Evolutionary conservation across 1,284 basidiomycete genomes (phyloP), one percentile per base, ranked within the genome.

Genomic region (Tilletia caries): DNA sequence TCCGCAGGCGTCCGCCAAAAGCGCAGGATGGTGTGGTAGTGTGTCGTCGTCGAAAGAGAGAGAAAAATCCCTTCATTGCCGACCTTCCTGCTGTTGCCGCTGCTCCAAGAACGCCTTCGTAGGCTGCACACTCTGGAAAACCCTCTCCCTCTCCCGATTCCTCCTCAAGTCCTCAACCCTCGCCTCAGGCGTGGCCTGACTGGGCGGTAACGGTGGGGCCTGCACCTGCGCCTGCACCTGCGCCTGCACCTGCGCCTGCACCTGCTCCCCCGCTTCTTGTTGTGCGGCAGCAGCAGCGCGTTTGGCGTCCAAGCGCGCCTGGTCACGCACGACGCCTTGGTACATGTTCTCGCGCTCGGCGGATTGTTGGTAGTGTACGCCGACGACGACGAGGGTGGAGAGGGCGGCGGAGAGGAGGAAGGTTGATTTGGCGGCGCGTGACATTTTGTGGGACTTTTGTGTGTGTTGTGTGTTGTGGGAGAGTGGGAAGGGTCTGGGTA

Each of bases 321-420:
- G 58, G 32, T 62, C 58, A 29, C 58, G 58, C 15, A 62, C 13
- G 32, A 62, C 58, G 58, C 58, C 58, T 23, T 62, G 58, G 32
- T 62, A 62, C 58, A 62, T 62, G 29, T 25, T 34, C 33, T 62
- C 58, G 12, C 58, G 58, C 33, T 62, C 58, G 2, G 58, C 58
- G 18, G 58, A 62, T 23, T 62, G 58, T 37, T 62, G 58, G 13
- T 37, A 62, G 29, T 62, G 58, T 12, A 62, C 58, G 18, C 58
- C 58, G 18, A 62, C 58, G 29, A 62, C 58, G 58, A 62, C 58
- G 58, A 62, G 58, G 32, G 58, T 62, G 29, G 58, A 62, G 29
- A 62, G 10, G 32, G 58, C 58, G 29, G 58, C 58, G 29, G 58
- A 62, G 29, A 62, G 58, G 18, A 62, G 20, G 33, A 62, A 62